Conservation (phyloP, 257 asterid genomes). For the Solanum infundibuliforme region DNA sequence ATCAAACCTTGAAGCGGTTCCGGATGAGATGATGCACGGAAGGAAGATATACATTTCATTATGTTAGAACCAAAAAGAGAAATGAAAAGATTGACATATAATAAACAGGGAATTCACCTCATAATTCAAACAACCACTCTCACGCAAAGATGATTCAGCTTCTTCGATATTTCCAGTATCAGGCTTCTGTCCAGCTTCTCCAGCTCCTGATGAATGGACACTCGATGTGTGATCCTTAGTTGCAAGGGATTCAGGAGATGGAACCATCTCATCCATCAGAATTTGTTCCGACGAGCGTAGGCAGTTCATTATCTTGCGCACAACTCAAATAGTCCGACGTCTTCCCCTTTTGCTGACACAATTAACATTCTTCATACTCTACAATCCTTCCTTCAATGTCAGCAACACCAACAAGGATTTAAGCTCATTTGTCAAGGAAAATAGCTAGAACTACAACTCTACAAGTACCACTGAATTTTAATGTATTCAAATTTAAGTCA, state of each 20-base stretch:
- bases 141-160: conserved; percentile 82
- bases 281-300: conserved; percentile 50
- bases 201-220: conserved; percentile 36
- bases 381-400: conserved; percentile 21
- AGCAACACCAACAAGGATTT: conserved; percentile 8
- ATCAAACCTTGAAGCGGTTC: not conserved
- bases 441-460: not conserved
- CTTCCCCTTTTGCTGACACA: conserved; percentile 18
- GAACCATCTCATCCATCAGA: conserved; percentile 33
- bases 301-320: conserved; percentile 50
- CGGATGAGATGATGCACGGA: not conserved
- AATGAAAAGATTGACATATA: not conserved
- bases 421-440: not conserved
- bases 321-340: conserved; percentile 9
- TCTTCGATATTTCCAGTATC: conserved; percentile 79
- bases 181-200: conserved; percentile 46
- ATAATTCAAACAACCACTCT: conserved; percentile 63
- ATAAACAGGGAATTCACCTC: conserved; percentile 33
- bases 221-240: conserved; percentile 45
- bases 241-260: conserved; percentile 47
- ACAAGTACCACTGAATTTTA: not conserved
- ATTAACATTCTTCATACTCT: conserved; percentile 36
- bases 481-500: not conserved
- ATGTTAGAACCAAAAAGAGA: not conserved
- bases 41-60: not conserved